Percentiles rank a stretch among this genome's conserved stretches.
phyloP scores from a whole-genome alignment of 257 asterid genomes.

The Haberlea rhodopensis region DNA sequence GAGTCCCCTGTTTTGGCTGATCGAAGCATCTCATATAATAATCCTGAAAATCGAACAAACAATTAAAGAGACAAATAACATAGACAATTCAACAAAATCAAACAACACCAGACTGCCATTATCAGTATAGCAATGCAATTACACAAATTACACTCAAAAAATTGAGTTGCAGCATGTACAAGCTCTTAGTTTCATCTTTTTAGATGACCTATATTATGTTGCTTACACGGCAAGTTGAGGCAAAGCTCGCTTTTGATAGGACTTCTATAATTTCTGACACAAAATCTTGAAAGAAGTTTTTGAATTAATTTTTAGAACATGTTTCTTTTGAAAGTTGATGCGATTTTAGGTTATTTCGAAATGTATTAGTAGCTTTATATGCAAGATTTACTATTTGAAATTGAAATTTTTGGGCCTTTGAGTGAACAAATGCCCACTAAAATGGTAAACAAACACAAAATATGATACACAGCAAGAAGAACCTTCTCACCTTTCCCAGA shows the following conservation, averaged over 20 bases:
- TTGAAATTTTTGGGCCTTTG: not conserved
- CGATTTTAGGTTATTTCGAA: no score
- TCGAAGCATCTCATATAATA: constrained; percentile 91
- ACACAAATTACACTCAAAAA: constrained; percentile 6
- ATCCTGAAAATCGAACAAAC: constrained; percentile 53
- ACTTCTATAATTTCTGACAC: no score
- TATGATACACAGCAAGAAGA: not conserved
- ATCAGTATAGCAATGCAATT: constrained; percentile 6
- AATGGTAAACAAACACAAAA: not conserved
- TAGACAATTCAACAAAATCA: constrained; percentile 5
- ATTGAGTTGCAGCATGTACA: constrained; percentile 10
- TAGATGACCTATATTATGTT: no score
- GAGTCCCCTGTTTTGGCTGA: constrained; percentile 88
- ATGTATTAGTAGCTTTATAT: no score
- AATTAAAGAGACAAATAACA: constrained; percentile 16
- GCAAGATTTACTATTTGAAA: no score
- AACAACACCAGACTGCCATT: not conserved
- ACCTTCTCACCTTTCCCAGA: not conserved
- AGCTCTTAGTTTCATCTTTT: no score
- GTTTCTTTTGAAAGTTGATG: no score
- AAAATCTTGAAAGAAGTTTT: no score
- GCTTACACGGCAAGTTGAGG: no score
- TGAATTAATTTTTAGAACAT: no score
- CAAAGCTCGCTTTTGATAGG: no score
- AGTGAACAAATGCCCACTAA: not conserved